Percentiles rank a stretch among this genome's conserved stretches.
Evolutionary conservation across 345 rosid species (phyloP).

Genomic region (Acer campestre): DNA sequence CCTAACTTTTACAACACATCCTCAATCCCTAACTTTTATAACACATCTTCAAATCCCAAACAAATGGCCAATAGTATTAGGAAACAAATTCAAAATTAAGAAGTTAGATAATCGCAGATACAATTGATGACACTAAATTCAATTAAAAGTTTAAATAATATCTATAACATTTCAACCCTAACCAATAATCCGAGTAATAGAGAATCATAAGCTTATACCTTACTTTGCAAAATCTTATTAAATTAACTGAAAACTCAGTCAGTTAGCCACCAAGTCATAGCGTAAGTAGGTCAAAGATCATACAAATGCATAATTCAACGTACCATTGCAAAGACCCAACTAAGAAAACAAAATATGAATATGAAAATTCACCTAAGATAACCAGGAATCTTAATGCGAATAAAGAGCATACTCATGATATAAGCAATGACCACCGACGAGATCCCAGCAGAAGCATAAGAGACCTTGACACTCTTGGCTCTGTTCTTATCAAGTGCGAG

Average conservation of each 20-base stretch:
- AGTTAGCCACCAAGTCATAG: background rate
- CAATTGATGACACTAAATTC: background rate
- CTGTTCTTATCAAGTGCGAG: constrained; percentile 87
- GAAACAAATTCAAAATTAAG: background rate
- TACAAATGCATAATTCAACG: background rate
- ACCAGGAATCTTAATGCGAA: constrained; percentile 97
- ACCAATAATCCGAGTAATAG: background rate
- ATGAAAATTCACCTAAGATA: constrained; percentile 57
- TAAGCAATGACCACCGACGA: constrained; percentile 69
- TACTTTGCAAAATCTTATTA: background rate
- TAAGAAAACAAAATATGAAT: background rate
- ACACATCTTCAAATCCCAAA: background rate
- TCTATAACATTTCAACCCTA: background rate
- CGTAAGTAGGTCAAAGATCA: background rate
- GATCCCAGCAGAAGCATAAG: constrained; percentile 81
- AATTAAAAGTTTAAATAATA: background rate
- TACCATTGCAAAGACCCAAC: background rate
- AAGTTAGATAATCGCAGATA: background rate
- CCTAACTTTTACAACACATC: background rate
- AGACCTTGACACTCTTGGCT: constrained; percentile 75
- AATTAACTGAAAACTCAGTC: background rate
- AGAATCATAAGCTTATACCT: background rate
- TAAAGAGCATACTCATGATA: constrained; percentile 92
- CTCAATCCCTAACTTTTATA: background rate
- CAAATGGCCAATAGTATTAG: background rate